phyloP scores from a whole-genome alignment of 306 rosid genomes.

The Prinsepia uniflora region DNA sequence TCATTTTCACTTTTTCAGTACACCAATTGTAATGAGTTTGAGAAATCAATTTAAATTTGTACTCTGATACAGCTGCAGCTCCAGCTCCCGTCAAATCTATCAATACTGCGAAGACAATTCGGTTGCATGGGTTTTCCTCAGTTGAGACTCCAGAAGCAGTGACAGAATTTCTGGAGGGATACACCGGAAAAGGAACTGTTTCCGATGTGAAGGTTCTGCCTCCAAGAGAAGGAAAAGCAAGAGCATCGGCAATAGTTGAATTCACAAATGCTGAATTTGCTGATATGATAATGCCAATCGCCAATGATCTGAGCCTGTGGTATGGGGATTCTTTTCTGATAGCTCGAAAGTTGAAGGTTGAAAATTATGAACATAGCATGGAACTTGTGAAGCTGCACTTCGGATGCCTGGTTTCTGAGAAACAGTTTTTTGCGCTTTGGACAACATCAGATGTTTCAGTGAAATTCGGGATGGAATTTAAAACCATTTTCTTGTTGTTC shows the following conservation, averaged over 20 bases:
- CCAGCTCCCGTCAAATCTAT: no score
- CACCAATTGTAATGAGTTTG: no score
- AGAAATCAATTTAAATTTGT: no score
- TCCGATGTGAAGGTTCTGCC: no score
- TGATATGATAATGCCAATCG: slow-evolving; percentile 32
- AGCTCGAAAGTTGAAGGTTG: slow-evolving; percentile 10
- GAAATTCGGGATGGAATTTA: slow-evolving; percentile 30
- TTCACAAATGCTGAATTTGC: slow-evolving; percentile 33
- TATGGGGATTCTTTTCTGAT: slow-evolving; percentile 15
- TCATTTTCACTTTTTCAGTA: no score
- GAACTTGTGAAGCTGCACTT: slow-evolving; percentile 30
- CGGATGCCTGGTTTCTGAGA: slow-evolving; percentile 46
- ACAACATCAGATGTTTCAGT: slow-evolving; percentile 33
- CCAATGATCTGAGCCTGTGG: background rate
- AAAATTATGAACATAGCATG: slow-evolving; percentile 13
- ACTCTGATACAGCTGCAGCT: no score
- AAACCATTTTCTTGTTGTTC: slow-evolving; percentile 35
- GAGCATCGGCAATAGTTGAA: slow-evolving; percentile 44
- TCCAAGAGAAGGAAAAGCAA: no score
- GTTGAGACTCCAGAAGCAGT: no score
- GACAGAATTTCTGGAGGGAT: no score
- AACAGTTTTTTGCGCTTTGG: slow-evolving; percentile 50
- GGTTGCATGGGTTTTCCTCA: no score
- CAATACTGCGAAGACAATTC: no score
- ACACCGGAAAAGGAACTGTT: no score